Percentiles rank a stretch among this genome's conserved stretches.
Evolutionary conservation across 306 rosid genomes (phyloP).

Genomic region (Acacia confusa): DNA sequence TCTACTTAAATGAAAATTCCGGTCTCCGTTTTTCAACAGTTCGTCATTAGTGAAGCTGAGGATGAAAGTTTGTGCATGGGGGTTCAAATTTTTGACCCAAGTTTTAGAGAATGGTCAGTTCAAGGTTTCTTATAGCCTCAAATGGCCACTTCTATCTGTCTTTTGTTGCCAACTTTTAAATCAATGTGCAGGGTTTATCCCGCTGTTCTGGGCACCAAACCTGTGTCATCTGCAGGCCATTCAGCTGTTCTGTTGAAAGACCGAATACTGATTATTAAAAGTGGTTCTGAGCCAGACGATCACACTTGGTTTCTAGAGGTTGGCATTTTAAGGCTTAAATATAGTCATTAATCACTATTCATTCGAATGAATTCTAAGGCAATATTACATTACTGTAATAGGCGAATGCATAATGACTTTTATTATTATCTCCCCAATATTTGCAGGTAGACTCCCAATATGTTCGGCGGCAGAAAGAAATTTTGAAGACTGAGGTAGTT

Average conservation of each 20-base stretch:
- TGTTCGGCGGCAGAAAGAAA: constrained; percentile 65
- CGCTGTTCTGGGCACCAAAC: constrained; percentile 68
- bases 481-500: constrained; percentile 72
- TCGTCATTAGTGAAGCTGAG: constrained; percentile 78
- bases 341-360: neutral
- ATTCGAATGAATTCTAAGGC: neutral
- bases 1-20: constrained; percentile 25
- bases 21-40: constrained; percentile 71
- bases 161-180: constrained; percentile 27
- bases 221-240: constrained; percentile 67
- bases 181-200: constrained; percentile 70
- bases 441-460: constrained; percentile 76
- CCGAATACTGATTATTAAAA: constrained; percentile 66
- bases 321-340: constrained; percentile 34
- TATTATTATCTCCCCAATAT: neutral
- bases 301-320: constrained; percentile 95
- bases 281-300: constrained; percentile 61
- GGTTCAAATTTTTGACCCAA: constrained; percentile 74
- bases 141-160: constrained; percentile 20
- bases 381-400: constrained; percentile 3
- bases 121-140: constrained; percentile 23
- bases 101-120: constrained; percentile 69
- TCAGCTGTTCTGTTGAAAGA: constrained; percentile 63
- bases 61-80: constrained; percentile 65
- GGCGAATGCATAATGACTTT: neutral